Evolutionary conservation across 805 yeast species (phyloP).

Genomic region (Saccharomycopsis fibuligera): DNA sequence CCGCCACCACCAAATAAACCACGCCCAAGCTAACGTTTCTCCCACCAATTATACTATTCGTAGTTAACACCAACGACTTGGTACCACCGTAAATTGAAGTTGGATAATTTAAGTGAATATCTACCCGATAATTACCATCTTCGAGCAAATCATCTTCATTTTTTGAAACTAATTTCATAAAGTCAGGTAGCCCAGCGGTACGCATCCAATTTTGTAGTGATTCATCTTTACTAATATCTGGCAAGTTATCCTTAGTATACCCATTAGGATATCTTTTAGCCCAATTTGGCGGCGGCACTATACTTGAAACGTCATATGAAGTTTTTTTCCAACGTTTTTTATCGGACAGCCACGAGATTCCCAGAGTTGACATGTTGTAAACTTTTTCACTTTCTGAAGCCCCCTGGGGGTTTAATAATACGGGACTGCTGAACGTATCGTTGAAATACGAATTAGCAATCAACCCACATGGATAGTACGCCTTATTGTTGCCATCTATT

Average conservation of each 20-base stretch:
- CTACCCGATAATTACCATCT: conserved; percentile 60
- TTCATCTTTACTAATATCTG: conserved; percentile 61
- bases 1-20: conserved; percentile 80
- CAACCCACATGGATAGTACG: conserved; percentile 71
- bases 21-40: conserved; percentile 79
- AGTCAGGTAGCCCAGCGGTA: conserved; percentile 65
- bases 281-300: conserved; percentile 87
- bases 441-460: conserved; percentile 78
- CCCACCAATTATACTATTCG: conserved; percentile 82
- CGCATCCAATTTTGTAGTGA: conserved; percentile 85
- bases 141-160: conserved; percentile 50
- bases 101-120: conserved; percentile 73
- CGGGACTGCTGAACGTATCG: conserved; percentile 57
- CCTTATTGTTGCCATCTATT: conserved; percentile 10
- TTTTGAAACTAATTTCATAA: conserved; percentile 59
- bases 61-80: conserved; percentile 73
- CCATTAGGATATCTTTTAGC: conserved; percentile 63
- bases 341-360: conserved; percentile 71
- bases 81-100: conserved; percentile 82
- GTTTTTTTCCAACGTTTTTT: conserved; percentile 59
- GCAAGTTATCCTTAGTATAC: conserved; percentile 61
- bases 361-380: conserved; percentile 41
- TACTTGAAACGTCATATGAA: conserved; percentile 47
- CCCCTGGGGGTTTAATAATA: conserved; percentile 25
- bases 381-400: conserved; percentile 29